These are phyloP conservation scores for Hypoxylon lienhwacheense DNA, from an alignment of 495 filamentous ascomycete genomes.

Conservation along the genomic window DNA sequence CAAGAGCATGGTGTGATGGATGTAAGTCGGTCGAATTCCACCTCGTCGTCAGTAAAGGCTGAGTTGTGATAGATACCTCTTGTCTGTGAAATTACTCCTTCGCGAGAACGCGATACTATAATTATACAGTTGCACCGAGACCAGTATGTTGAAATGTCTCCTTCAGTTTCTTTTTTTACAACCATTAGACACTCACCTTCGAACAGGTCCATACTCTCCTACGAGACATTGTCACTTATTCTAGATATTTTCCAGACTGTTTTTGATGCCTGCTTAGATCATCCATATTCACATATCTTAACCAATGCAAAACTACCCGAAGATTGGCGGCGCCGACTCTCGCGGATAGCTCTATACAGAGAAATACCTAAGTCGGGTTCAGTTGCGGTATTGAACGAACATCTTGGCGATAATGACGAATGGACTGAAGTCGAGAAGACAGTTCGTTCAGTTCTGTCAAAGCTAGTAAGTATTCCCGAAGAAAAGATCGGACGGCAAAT, in stretches of 20 bases:
- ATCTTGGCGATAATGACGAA: slow-evolving; percentile 8
- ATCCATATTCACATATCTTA: slow-evolving; percentile 39
- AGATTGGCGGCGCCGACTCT: slow-evolving; percentile 20
- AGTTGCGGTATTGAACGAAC: not conserved
- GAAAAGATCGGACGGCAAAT: slow-evolving; percentile 59
- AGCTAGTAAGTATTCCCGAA: slow-evolving; percentile 53
- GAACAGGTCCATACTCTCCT: slow-evolving; percentile 45
- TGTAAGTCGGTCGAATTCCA: slow-evolving; percentile 42
- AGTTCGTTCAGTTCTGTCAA: slow-evolving; percentile 60
- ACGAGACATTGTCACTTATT: slow-evolving; percentile 46
- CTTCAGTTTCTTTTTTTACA: slow-evolving; percentile 3
- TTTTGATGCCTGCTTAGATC: slow-evolving; percentile 41
- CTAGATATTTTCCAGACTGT: slow-evolving; percentile 51
- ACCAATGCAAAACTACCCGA: slow-evolving; percentile 11
- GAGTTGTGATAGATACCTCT: slow-evolving; percentile 55
- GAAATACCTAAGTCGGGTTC: not conserved
- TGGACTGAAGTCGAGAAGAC: slow-evolving; percentile 56
- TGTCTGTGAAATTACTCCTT: slow-evolving; percentile 67
- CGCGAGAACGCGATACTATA: slow-evolving; percentile 43
- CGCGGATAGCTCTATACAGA: slow-evolving; percentile 5
- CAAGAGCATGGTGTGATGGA: slow-evolving; percentile 76
- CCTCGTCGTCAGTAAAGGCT: not conserved
- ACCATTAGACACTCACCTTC: slow-evolving; percentile 7
- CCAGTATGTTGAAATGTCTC: slow-evolving; percentile 33
- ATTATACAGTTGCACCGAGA: slow-evolving; percentile 51